These are phyloP conservation scores for Cyathus striatus DNA, from an alignment of 768 basidiomycete genomes.

Conservation along the genomic window DNA sequence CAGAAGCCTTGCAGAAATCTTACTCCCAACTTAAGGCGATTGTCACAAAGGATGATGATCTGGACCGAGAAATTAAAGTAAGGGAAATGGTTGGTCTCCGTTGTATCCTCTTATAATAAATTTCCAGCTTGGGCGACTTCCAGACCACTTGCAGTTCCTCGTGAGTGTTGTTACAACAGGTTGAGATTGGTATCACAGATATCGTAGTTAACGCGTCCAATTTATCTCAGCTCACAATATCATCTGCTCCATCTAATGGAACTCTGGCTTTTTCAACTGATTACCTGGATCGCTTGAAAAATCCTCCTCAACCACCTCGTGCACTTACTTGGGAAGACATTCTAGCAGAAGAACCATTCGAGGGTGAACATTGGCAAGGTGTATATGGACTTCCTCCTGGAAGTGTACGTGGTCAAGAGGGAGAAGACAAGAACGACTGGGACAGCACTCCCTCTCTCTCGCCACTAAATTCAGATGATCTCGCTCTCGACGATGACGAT, in stretches of 20 bases:
- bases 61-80: slow-evolving; percentile 67
- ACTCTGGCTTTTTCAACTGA: slow-evolving; percentile 51
- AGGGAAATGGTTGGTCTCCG: no score
- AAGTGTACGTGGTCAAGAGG: slow-evolving; percentile 18
- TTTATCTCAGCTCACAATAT: slow-evolving; percentile 55
- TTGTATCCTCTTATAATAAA: no score
- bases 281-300: slow-evolving; percentile 40
- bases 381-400: slow-evolving; percentile 53
- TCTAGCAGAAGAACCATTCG: slow-evolving; percentile 75
- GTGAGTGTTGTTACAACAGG: slow-evolving; percentile 30
- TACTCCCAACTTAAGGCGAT: slow-evolving; percentile 48
- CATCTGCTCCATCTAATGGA: slow-evolving; percentile 40
- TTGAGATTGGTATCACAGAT: neutral
- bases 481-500: slow-evolving; percentile 38
- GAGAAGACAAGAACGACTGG: slow-evolving; percentile 39
- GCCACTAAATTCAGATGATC: slow-evolving; percentile 52
- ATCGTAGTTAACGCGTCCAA: no score
- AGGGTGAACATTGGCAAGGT: slow-evolving; percentile 84
- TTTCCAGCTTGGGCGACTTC: slow-evolving; percentile 21
- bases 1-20: slow-evolving; percentile 52
- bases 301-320: slow-evolving; percentile 35
- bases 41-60: slow-evolving; percentile 43
- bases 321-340: slow-evolving; percentile 75
- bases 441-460: slow-evolving; percentile 68
- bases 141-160: slow-evolving; percentile 70